Base-by-base conservation (phyloP, 2,329 filamentous ascomycete species). In the Coniochaeta sp. region DNA sequence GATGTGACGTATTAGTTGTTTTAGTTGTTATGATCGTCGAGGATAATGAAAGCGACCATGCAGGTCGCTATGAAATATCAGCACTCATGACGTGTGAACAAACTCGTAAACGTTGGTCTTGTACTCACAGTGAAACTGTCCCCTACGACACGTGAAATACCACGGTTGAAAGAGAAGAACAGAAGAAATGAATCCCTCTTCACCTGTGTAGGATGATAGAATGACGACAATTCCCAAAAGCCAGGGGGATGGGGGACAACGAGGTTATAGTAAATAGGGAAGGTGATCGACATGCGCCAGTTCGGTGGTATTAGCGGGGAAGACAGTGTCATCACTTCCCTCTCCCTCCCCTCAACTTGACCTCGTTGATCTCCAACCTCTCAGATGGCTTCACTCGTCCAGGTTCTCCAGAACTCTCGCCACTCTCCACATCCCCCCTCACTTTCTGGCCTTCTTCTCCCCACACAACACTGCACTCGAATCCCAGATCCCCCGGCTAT, bases 361-460 rank as follows among this genome's bases (percentile, higher is more conserved):
- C 38, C 10, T 14, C 31, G 10, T 14, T 12, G 26, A 16, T 7
- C 6, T 24, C 20, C 20, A 24, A 6, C 18, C 38, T 42, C 38
- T 42, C 38, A 42, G 20, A 26, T 30, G 27, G 27, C 27, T 30
- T 30, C 27, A 30, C 27, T 12, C n/a, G n/a, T 30, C 27, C 27
- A 4, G 18, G 26, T 13, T 42, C 20, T n/a, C n/a, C n/a, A n/a
- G n/a, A n/a, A n/a, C n/a, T n/a, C n/a, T n/a, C n/a, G n/a, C n/a
- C n/a, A n/a, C 38, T 42, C 38, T 42, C 38, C 38, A 42, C 38
- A 26, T 42, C 26, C 38, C 38, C 31, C 38, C 38, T 42, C n/a
- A n/a, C n/a, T n/a, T n/a, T n/a, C n/a, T n/a, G n/a, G n/a, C n/a
- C n/a, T n/a, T n/a, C n/a, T n/a, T n/a, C 38, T 42, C 38, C 38